phyloP scores from a whole-genome alignment of 805 yeast genomes.

The Yamadazyma kitorensis region DNA sequence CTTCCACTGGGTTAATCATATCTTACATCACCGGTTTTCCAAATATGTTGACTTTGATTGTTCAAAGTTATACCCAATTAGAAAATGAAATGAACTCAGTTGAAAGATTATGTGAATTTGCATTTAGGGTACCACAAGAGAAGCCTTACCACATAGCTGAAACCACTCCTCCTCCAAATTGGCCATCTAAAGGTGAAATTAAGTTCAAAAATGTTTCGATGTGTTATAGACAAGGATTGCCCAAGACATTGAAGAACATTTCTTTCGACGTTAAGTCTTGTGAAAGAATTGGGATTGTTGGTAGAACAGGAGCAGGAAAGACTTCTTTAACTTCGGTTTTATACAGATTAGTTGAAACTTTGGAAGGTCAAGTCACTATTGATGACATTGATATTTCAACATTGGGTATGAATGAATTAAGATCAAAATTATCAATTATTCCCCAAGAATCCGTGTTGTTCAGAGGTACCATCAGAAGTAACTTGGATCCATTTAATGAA shows the following conservation, averaged over 20 bases:
- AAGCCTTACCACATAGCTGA: slow-evolving; percentile 51
- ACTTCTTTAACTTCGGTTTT: slow-evolving; percentile 62
- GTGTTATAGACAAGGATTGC: slow-evolving; percentile 58
- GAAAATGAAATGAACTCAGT: slow-evolving; percentile 42
- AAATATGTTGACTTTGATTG: slow-evolving; percentile 32
- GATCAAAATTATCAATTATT: slow-evolving; percentile 60
- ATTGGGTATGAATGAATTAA: slow-evolving; percentile 51
- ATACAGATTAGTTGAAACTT: slow-evolving; percentile 54
- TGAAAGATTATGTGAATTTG: slow-evolving; percentile 40
- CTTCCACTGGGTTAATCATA: slow-evolving; percentile 36
- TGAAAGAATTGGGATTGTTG: slow-evolving; percentile 81
- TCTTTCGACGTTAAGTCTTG: slow-evolving; percentile 44
- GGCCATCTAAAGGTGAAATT: slow-evolving; percentile 53
- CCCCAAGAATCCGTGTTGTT: slow-evolving; percentile 73
- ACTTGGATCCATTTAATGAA: slow-evolving; percentile 60
- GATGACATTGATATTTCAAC: slow-evolving; percentile 56
- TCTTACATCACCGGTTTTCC: slow-evolving; percentile 34
- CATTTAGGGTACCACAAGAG: slow-evolving; percentile 64
- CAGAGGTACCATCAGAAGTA: slow-evolving; percentile 53
- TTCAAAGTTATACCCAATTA: slow-evolving; percentile 33
- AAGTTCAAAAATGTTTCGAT: slow-evolving; percentile 48
- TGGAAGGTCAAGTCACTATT: slow-evolving; percentile 46
- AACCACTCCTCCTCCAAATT: slow-evolving; percentile 37
- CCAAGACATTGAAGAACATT: slow-evolving; percentile 51
- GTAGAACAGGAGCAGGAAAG: slow-evolving; percentile 89